Evolutionary conservation across 1,284 basidiomycete species (phyloP).

Genomic region (Puccinia polysora): DNA sequence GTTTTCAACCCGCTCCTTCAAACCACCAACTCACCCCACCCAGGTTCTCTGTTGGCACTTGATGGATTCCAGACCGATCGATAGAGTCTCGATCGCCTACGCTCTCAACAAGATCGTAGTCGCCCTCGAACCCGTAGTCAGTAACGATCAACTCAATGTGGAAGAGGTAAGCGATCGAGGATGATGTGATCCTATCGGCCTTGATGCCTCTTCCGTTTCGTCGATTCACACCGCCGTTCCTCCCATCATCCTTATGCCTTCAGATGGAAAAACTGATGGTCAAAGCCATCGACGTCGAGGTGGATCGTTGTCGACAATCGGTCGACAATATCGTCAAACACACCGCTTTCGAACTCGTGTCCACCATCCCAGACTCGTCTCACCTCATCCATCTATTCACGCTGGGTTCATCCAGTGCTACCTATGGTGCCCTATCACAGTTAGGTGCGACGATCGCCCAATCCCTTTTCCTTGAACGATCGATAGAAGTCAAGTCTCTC

Average conservation of each 20-base stretch:
- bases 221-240: background rate
- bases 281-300: slow-evolving; percentile 17
- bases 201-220: background rate
- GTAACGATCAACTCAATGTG: slow-evolving; percentile 22
- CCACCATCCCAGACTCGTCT: background rate
- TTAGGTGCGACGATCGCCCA: no score
- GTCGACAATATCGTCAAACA: slow-evolving; percentile 33
- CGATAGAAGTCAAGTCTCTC: no score
- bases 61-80: background rate
- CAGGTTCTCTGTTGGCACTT: slow-evolving; percentile 42
- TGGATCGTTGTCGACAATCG: slow-evolving; percentile 30
- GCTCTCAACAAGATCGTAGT: slow-evolving; percentile 23
- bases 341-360: slow-evolving; percentile 6
- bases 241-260: background rate
- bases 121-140: slow-evolving; percentile 10
- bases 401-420: slow-evolving; percentile 28
- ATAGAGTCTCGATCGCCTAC: slow-evolving; percentile 22
- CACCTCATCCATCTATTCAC: slow-evolving; percentile 32
- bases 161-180: slow-evolving; percentile 23
- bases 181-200: background rate
- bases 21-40: background rate
- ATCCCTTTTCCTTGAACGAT: no score
- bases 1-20: background rate
- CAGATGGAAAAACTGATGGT: slow-evolving; percentile 41
- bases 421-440: slow-evolving; percentile 26